Conservation (phyloP, 345 rosid genomes). For the Euclidium syriacum region DNA sequence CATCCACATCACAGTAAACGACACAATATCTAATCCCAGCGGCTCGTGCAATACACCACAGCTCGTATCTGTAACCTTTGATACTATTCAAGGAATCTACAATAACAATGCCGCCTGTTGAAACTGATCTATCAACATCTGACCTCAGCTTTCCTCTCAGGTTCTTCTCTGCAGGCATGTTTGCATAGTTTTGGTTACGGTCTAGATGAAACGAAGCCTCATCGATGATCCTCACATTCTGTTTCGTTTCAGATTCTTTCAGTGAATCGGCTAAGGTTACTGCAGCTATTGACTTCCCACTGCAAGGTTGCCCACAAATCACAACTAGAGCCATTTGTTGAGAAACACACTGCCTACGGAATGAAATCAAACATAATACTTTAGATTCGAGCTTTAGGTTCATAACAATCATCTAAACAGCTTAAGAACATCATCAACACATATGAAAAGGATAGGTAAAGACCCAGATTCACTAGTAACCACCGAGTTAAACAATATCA, state of each 20-base stretch:
- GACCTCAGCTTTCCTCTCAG: conserved; percentile 91
- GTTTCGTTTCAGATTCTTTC: conserved; percentile 59
- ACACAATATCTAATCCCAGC: conserved; percentile 84
- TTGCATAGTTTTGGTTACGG: conserved; percentile 81
- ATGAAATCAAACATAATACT: neutral
- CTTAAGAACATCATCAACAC: conserved; percentile 7
- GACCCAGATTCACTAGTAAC: neutral
- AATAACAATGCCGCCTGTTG: conserved; percentile 69
- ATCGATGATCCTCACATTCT: conserved; percentile 53
- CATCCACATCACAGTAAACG: conserved; percentile 65
- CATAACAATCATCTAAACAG: neutral
- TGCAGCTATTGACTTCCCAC: conserved; percentile 82
- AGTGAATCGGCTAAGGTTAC: conserved; percentile 57
- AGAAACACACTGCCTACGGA: conserved; percentile 19
- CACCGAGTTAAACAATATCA: neutral
- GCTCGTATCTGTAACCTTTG: conserved; percentile 91
- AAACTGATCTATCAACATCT: conserved; percentile 95
- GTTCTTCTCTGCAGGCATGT: conserved; percentile 89
- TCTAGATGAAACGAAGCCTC: conserved; percentile 84
- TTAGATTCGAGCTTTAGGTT: neutral
- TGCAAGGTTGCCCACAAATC: conserved; percentile 91
- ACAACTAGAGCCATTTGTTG: conserved; percentile 79
- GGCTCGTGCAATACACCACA: conserved; percentile 96
- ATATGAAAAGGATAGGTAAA: neutral
- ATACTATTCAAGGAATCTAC: conserved; percentile 93